Percentiles rank a stretch among this genome's conserved stretches.
Conservation (phyloP, 2,329 filamentous ascomycete genomes). For the Pezicula rhizophila region DNA sequence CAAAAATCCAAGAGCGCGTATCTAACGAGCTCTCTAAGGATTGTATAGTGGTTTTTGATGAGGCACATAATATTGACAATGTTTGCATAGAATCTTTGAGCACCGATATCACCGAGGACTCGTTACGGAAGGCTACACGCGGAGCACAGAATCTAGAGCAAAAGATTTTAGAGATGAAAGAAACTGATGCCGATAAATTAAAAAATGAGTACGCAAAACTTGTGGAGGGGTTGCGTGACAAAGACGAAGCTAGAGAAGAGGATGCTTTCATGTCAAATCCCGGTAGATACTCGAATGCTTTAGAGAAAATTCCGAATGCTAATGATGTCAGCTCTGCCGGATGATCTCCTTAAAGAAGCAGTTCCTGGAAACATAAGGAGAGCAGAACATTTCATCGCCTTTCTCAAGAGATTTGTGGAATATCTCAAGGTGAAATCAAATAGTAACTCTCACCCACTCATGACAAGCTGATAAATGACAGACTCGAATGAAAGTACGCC, state of each 20-base stretch:
- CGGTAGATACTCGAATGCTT: slow-evolving; percentile 17
- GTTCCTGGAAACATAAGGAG: slow-evolving; percentile 93
- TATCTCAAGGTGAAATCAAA: slow-evolving; percentile 65
- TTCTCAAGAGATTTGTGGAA: slow-evolving; percentile 94
- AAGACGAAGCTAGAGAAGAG: slow-evolving; percentile 84
- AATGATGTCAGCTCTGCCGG: slow-evolving; percentile 61
- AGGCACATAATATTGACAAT: slow-evolving; percentile 99
- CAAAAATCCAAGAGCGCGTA: slow-evolving; percentile 84
- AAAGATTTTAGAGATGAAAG: slow-evolving; percentile 90
- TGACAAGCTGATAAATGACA: slow-evolving; percentile 30
- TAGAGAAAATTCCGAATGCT: slow-evolving; percentile 1
- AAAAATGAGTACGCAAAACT: slow-evolving; percentile 94
- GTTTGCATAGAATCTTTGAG: slow-evolving; percentile 97
- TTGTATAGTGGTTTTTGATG: slow-evolving; percentile 97
- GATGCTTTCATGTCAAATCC: slow-evolving; percentile 98
- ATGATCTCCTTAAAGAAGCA: slow-evolving; percentile 90
- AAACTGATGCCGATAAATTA: slow-evolving; percentile 89
- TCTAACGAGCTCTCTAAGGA: slow-evolving; percentile 96
- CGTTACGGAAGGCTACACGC: slow-evolving; percentile 79
- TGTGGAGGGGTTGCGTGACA: slow-evolving; percentile 82
- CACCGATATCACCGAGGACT: slow-evolving; percentile 95
- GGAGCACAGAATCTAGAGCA: slow-evolving; percentile 87
- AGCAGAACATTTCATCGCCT: slow-evolving; percentile 92
- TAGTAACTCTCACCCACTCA: background rate
- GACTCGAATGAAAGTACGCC: slow-evolving; percentile 96